Evolutionary conservation across 148 eudicot species (phyloP).

Genomic region (Amaranthus hypochondriacus): DNA sequence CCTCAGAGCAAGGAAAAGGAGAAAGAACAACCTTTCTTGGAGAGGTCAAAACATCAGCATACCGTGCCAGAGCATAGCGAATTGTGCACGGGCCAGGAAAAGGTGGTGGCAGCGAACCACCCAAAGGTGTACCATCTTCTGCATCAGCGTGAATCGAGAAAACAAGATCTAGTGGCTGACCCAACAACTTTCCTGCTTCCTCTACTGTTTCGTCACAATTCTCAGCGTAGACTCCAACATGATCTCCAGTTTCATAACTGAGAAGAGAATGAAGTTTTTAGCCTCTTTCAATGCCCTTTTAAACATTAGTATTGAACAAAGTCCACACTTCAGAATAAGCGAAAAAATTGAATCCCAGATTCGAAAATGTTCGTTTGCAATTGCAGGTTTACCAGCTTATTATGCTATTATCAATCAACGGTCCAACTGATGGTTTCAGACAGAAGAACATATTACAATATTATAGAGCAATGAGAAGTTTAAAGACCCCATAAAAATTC

Average conservation of each 20-base stretch:
- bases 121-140: conserved; percentile 64
- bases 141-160: conserved; percentile 69
- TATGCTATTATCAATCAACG: no score
- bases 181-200: conserved; percentile 68
- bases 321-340: no score
- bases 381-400: no score
- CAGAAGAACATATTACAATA: no score
- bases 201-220: conserved; percentile 66
- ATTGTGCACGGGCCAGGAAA: conserved; percentile 84
- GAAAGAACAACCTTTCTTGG: conserved; percentile 59
- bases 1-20: neutral
- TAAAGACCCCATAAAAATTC: neutral
- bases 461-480: neutral
- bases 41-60: conserved; percentile 76
- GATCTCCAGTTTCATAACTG: conserved; percentile 95
- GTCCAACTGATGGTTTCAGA: no score
- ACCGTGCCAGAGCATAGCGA: conserved; percentile 56
- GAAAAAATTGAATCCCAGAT: no score
- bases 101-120: conserved; percentile 82
- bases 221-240: conserved; percentile 79
- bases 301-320: no score
- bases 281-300: neutral
- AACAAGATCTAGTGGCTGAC: conserved; percentile 52
- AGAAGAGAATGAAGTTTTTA: conserved; percentile 9
- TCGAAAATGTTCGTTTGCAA: no score